Evolutionary conservation across 805 yeast species (phyloP), one percentile per base, ranked within the genome.

Genomic region (Lachancea nothofagi): DNA sequence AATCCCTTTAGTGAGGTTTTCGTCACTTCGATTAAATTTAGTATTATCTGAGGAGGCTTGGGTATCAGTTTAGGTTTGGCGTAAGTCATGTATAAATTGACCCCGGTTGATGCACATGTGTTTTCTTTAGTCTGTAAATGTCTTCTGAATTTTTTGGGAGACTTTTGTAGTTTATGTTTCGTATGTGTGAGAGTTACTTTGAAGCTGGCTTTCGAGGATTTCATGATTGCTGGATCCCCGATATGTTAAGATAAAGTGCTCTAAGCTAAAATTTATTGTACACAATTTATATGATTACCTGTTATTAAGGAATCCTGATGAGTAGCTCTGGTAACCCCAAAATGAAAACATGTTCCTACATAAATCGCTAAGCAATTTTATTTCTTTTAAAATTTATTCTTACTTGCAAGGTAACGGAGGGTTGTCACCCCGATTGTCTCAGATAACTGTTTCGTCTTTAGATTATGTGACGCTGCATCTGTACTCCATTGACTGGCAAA

Each of bases 81-180:
- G 18, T 25, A 22, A 4, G 41, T 30, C 41, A 38, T 38, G 28
- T 38, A 38, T 5, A 38, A 15, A 30, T 38, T 38, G 4, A 31
- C 33, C 6, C 41, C 41, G 13, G 13, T 17, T 27, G 4, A 13
- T 36, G 17, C 10, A 31, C 6, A 36, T 28, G 13, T n/a, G 17
- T 9, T 18, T 15, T 13, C 19, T 14, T 38, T 17, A 18, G n/a
- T 17, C 17, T 28, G 23, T 26, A 2, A 17, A 5, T 19, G 19
- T 29, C 17, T 23, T 34, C 21, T 7, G 23, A 17, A 10, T 14
- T 8, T 15, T 18, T 13, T 21, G 7, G 3, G 12, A 4, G 15
- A 13, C 12, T 35, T 28, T 5, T 10, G n/a, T n/a, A 29, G 23
- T 19, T 26, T 31, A 8, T 26, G 13, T n/a, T 20, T 26, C 7